phyloP scores from a whole-genome alignment of 371 early-diverging fungal genomes.

The Apophysomyces variabilis region DNA sequence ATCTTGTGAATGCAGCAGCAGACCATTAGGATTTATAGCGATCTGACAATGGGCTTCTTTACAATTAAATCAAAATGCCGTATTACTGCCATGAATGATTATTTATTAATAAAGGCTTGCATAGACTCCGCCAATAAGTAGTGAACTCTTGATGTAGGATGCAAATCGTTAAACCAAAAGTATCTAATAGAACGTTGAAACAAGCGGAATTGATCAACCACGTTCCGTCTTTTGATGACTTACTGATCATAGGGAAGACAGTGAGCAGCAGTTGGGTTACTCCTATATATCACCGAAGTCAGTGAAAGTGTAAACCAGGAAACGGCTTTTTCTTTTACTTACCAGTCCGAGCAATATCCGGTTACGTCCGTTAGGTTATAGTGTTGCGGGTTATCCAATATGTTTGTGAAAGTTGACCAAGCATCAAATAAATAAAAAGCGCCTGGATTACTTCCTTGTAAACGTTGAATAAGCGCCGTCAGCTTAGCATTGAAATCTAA shows the following conservation, averaged over 20 bases:
- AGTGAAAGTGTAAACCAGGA: not conserved
- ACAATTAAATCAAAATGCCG: too few relatives aligned
- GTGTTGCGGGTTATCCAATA: slow-evolving; percentile 27
- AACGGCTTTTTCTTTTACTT: not conserved
- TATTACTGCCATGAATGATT: not conserved
- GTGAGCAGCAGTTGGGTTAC: slow-evolving; percentile 18
- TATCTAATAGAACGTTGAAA: slow-evolving; percentile 23
- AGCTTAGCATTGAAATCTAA: slow-evolving; percentile 36
- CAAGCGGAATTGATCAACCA: too few relatives aligned
- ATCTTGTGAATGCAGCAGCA: too few relatives aligned
- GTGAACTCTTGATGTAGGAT: slow-evolving; percentile 45
- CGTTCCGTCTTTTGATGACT: not conserved
- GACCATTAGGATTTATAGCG: too few relatives aligned
- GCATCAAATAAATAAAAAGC: slow-evolving; percentile 34
- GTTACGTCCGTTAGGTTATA: slow-evolving; percentile 25
- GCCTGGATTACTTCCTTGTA: slow-evolving; percentile 14
- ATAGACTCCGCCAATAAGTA: slow-evolving; percentile 32
- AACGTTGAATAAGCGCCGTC: slow-evolving; percentile 15
- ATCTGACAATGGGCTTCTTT: too few relatives aligned
- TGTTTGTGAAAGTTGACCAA: slow-evolving; percentile 26
- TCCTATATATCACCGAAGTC: slow-evolving; percentile 16
- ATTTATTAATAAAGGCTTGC: not conserved
- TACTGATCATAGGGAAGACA: slow-evolving; percentile 30
- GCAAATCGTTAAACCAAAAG: slow-evolving; percentile 46
- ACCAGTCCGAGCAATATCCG: slow-evolving; percentile 40